Evolutionary conservation across 139 green algal species (phyloP), one percentile per base, ranked within the genome.

Genomic region (Edaphochlamys debaryana): DNA sequence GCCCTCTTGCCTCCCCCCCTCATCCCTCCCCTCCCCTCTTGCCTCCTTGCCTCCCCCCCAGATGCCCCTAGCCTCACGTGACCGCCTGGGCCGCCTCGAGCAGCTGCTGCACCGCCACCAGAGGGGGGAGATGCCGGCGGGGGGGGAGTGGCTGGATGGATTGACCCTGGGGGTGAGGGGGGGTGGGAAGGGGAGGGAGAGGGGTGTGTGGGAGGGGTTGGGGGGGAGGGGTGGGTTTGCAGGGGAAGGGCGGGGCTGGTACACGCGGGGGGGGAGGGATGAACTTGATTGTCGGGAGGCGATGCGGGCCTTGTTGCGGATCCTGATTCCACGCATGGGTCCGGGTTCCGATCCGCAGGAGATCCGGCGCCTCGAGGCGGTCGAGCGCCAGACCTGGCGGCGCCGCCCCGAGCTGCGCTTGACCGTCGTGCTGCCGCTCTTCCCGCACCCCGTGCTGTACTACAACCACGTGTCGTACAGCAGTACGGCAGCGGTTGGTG

Each of bases 401-500:
- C 68, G 17, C 19, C 69, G 48, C 45, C 58, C 68, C 60, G 69
- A 66, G 66, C 69, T 95, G 67, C 79, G 90, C 29, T 86, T 98
- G n/a, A 67, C 88, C 0, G 48, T 98, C 17, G 90, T 96, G 70
- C 90, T 99, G 67, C 95, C 95, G 4, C 72, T 80, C 25, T 98
- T 98, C 83, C 93, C 92, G 11, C 91, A 96, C 58, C 90, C 94
- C 0, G 95, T 99, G 45, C 86, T 98, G n/a, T 98, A 96, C 82
- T 91, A 96, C 74, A 89, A 63, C 19, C 64, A 67, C 22, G 67
- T 72, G n/a, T 45, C 70, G 25, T 67, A 80, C 42, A 62, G 1
- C 22, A 27, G 20, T 34, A n/a, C 68, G 38, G 30, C 41, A 3
- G 42, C 42, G 36, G 48, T 7, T 30, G 79, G n/a, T 48, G 56